Evolutionary conservation across 805 yeast genomes (phyloP).

Genomic region (Deakozyma indianensis): DNA sequence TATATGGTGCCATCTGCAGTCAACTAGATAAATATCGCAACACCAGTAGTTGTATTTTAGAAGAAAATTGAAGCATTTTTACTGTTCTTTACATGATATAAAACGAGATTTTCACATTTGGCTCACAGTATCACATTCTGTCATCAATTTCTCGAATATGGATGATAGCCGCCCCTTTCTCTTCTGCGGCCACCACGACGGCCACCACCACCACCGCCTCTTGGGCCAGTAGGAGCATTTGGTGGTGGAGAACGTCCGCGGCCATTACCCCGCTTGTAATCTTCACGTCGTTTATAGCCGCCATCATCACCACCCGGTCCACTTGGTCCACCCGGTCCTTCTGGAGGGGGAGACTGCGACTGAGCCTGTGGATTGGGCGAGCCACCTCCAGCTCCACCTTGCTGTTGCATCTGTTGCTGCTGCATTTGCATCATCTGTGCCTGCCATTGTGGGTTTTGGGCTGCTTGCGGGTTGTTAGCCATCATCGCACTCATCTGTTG

Average conservation of each 20-base stretch:
- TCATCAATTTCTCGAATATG: neutral
- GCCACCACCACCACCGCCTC: constrained; percentile 7
- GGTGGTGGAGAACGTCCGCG: constrained; percentile 10
- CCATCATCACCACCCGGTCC: constrained; percentile 3
- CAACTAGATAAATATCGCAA: too few species aligned
- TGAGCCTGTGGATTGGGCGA: constrained; percentile 3
- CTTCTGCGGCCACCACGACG: constrained; percentile 15
- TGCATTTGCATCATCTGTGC: constrained; percentile 10
- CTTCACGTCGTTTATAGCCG: constrained; percentile 4
- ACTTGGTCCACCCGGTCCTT: too few species aligned
- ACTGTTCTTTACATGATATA: neutral
- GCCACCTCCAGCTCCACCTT: constrained; percentile 2
- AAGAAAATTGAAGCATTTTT: neutral
- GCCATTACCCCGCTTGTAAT: constrained; percentile 3
- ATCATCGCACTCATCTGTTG: constrained; percentile 24
- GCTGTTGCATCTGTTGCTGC: constrained; percentile 10
- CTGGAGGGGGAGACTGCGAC: neutral
- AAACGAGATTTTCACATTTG: too few species aligned
- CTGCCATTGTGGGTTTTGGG: constrained; percentile 4
- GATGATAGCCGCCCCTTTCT: constrained; percentile 3
- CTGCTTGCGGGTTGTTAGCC: constrained; percentile 12
- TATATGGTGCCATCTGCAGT: too few species aligned
- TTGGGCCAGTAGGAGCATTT: constrained; percentile 11
- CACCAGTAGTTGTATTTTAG: too few species aligned
- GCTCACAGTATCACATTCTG: too few species aligned